Evolutionary conservation across 192 early-diverging fungal species (phyloP).

Genomic region (Coemansia sp.): DNA sequence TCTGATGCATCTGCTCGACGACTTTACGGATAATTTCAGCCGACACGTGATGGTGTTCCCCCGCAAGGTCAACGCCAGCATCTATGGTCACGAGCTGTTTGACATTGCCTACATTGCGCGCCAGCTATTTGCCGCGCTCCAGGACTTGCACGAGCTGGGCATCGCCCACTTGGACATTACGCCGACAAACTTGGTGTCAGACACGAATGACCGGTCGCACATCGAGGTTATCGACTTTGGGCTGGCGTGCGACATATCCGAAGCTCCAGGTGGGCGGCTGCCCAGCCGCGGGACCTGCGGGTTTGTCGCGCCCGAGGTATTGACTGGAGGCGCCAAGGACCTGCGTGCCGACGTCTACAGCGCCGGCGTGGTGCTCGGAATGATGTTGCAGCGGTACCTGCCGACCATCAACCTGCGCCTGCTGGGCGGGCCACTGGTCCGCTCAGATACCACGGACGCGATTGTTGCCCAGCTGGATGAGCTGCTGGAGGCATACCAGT

Average conservation of each 20-base stretch:
- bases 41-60: constrained; percentile 62
- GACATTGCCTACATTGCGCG: constrained; percentile 50
- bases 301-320: constrained; percentile 67
- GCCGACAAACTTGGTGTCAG: constrained; percentile 60
- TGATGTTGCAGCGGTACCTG: constrained; percentile 70
- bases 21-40: constrained; percentile 56
- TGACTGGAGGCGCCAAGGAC: constrained; percentile 35
- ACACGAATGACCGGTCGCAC: constrained; percentile 42
- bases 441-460: constrained; percentile 62
- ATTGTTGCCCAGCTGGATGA: constrained; percentile 54
- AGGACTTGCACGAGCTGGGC: constrained; percentile 56
- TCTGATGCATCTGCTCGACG: constrained; percentile 58
- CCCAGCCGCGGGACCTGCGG: constrained; percentile 69
- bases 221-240: constrained; percentile 75
- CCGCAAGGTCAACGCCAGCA: constrained; percentile 50
- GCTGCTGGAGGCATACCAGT: constrained; percentile 45
- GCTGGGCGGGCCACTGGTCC: constrained; percentile 65
- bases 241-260: constrained; percentile 54
- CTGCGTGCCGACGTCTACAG: constrained; percentile 62
- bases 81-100: constrained; percentile 53
- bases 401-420: constrained; percentile 59
- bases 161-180: constrained; percentile 70
- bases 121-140: constrained; percentile 57
- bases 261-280: constrained; percentile 21
- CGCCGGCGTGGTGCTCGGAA: constrained; percentile 65